These are phyloP conservation scores for Ophiostoma sp. DNA, from an alignment of 2,329 filamentous ascomycete genomes.

Conservation along the genomic window DNA sequence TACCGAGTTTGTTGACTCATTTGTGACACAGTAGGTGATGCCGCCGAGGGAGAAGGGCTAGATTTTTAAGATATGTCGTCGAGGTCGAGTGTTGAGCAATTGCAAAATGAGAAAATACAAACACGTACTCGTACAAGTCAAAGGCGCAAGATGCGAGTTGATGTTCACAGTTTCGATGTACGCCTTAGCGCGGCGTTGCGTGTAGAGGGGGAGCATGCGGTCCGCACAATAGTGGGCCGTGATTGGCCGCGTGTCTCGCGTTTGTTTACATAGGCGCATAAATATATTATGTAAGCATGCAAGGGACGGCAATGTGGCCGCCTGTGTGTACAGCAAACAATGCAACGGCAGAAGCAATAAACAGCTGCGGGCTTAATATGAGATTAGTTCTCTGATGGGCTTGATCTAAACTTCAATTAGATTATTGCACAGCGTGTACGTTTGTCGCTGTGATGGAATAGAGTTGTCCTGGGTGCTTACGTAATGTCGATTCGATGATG, in stretches of 20 bases:
- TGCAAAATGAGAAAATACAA: not conserved
- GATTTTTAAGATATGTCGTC: not conserved
- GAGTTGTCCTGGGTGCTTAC: too few species aligned
- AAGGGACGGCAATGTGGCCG: not conserved
- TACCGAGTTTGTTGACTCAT: conserved; percentile 13
- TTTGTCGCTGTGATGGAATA: too few species aligned
- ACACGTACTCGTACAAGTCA: not conserved
- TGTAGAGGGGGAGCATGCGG: conserved; percentile 19
- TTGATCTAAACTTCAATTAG: too few species aligned
- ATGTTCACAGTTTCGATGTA: conserved; percentile 14
- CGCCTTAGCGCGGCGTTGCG: conserved; percentile 1
- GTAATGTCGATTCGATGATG: too few species aligned
- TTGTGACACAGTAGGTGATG: not conserved
- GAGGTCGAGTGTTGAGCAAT: not conserved
- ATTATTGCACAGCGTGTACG: too few species aligned
- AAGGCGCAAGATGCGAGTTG: conserved; percentile 4
- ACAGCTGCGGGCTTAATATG: not conserved
- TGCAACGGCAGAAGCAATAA: not conserved
- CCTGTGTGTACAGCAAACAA: not conserved
- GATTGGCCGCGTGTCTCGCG: conserved; percentile 24
- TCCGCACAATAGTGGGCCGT: not conserved
- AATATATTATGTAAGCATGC: conserved; percentile 9
- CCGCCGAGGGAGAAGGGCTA: not conserved
- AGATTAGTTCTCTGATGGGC: too few species aligned
- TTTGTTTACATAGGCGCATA: conserved; percentile 25